These are phyloP conservation scores for Pseudopithomyces maydicus DNA, from an alignment of 2,329 filamentous ascomycete species.

Conservation along the genomic window DNA sequence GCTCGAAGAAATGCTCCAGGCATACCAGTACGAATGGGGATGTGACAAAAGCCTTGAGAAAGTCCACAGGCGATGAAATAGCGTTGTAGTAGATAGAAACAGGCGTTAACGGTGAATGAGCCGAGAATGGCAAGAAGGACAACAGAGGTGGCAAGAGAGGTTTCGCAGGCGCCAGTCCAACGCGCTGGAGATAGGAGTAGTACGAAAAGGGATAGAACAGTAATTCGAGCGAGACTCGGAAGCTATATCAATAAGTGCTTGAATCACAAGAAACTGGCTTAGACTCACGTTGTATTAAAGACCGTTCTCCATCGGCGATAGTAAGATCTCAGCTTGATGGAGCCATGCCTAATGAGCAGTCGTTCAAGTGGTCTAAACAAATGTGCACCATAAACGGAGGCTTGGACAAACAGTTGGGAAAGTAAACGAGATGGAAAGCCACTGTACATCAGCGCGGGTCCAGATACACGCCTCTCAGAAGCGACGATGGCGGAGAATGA, in stretches of 20 bases:
- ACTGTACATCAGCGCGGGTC: slow-evolving; percentile 29
- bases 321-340: slow-evolving; percentile 22
- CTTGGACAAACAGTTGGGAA: slow-evolving; percentile 25
- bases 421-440: slow-evolving; percentile 31
- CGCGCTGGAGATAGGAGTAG: slow-evolving; percentile 34
- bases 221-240: slow-evolving; percentile 34
- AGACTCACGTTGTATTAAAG: slow-evolving; percentile 27
- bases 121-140: slow-evolving; percentile 37
- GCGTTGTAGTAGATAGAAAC: slow-evolving; percentile 23
- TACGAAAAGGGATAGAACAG: slow-evolving; percentile 41
- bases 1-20: slow-evolving; percentile 29
- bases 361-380: slow-evolving; percentile 36
- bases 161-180: slow-evolving; percentile 34
- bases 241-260: slow-evolving; percentile 23
- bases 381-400: slow-evolving; percentile 23
- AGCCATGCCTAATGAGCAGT: slow-evolving; percentile 28
- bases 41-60: slow-evolving; percentile 22
- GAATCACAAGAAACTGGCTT: not conserved
- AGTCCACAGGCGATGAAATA: slow-evolving; percentile 19
- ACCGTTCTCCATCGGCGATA: slow-evolving; percentile 28
- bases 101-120: slow-evolving; percentile 28
- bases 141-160: slow-evolving; percentile 33
- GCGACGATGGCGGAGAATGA: slow-evolving; percentile 33
- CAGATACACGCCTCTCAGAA: slow-evolving; percentile 25
- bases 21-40: slow-evolving; percentile 36